Base-by-base conservation (phyloP, 2,329 filamentous ascomycete genomes). In the Clonostachys rhizophaga region DNA sequence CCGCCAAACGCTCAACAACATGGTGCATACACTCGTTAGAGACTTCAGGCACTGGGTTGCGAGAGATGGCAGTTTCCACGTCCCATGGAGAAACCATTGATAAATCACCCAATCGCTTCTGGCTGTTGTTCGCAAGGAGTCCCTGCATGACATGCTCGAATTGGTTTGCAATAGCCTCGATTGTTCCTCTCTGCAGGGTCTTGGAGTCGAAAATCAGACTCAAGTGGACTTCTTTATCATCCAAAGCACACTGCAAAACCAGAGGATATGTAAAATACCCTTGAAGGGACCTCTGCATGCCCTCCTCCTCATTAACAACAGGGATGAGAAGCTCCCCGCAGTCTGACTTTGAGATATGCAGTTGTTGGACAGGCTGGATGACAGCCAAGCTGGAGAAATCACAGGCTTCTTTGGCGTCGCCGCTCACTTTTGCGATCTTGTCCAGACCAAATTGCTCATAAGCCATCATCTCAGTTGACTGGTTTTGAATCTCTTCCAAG, bases 251-350 rank as follows among this genome's bases (percentile, higher is more conserved):
- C 33, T 49, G 47, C 12, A 35, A 34, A 1, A 47, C 46, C n/a
- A 47, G 34, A 33, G 46, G 46, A 34, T 47, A 47, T 13, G 8
- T 47, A 34, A 47, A 47, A 41, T 47, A 47, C 13, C 34, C 40
- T 3, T 47, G 35, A 3, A 70, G 8, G 10, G 36, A 9, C 49
- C 66, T 63, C n/a, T 47, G 40, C 7, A 39, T 18, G 11, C 36
- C 14, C 12, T 39, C 36, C 5, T 14, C 5, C n/a, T 42, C 16
- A 14, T 42, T n/a, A 3, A 42, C 12, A 24, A 13, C 16, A 7
- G 16, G 18, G 40, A 14, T 18, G 6, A 69, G 56, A 1, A 67
- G 69, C 49, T 30, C 24, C 9, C 24, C 24, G 11, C 20, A 9
- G 41, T 43, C 11, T 10, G 13, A 14, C 12, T 16, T 8, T 33